Base-by-base conservation (phyloP, 2,329 filamentous ascomycete species). In the Nothophoma quercina region DNA sequence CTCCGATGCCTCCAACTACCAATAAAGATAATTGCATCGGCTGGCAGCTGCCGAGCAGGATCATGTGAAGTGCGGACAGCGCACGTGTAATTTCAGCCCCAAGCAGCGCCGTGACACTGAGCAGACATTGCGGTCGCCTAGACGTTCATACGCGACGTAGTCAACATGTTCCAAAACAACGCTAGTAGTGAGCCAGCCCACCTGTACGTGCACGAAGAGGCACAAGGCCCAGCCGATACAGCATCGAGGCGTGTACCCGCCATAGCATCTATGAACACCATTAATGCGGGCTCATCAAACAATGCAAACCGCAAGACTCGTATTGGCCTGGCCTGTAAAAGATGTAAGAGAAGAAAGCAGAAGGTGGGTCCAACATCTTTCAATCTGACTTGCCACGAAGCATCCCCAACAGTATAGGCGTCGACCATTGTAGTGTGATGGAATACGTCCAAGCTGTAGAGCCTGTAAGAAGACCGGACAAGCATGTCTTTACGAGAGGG, bases 291-390 rank as follows among this genome's bases (percentile, higher is more conserved):
- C 10, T 12, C 18, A 16, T 22, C 23, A 36, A 36, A 42, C 19
- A 18, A 46, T 34, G 44, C 50, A 19, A 32, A 56, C 23, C 60
- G 62, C 7, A 56, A 62, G 49, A 48, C 55, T 43, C 63, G 65
- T 4, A 61, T 65, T 16, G 62, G 58, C 9, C 51, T 67, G 43
- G 65, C 65, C 10, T 68, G 64, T 41, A 62, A 62, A 45, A 56
- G 63, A 53, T 68, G 65, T 35, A 68, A 68, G 41, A 53, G 65
- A 10, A 56, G 65, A 44, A 68, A 68, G 42, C 65, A 68, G 34
- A 58, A 56, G 42, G 65, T 68, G 58, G 48, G 62, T 30, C 38
- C 29, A 30, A 25, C 38, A 35, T 16, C 15, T 19, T 35, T 16
- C 5, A 21, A 5, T 19, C 16, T 21, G 16, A 8, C 18, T 5